Conservation (phyloP, 345 rosid genomes). For the Salix viminalis region DNA sequence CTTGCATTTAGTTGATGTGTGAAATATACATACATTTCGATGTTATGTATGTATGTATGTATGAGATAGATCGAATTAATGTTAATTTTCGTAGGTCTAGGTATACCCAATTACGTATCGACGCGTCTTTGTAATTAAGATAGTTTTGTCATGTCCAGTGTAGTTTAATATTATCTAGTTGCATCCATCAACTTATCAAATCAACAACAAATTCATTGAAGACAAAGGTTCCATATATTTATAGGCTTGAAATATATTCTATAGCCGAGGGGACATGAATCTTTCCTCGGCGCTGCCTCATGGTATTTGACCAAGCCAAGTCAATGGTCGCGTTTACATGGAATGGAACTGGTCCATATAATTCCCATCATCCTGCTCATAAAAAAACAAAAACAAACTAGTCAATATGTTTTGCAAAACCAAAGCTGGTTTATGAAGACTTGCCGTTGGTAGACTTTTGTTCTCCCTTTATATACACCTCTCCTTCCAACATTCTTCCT, state of each 20-base stretch:
- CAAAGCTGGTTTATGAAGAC: conserved; percentile 4
- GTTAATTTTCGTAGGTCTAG: too few species aligned
- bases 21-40: too few species aligned
- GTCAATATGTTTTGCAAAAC: neutral
- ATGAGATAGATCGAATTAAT: too few species aligned
- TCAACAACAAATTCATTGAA: neutral
- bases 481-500: neutral
- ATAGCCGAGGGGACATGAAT: neutral
- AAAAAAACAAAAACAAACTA: neutral
- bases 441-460: neutral
- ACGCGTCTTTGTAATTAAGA: too few species aligned
- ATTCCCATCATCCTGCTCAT: neutral
- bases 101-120: too few species aligned
- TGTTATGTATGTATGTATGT: too few species aligned
- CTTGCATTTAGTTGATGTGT: neutral
- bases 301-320: neutral
- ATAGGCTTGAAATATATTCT: neutral
- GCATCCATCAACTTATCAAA: neutral
- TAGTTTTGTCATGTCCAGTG: too few species aligned
- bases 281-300: neutral
- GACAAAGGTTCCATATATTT: neutral
- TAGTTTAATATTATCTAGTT: too few species aligned
- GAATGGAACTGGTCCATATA: neutral
- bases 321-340: neutral
- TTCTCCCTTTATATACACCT: neutral